phyloP scores from a whole-genome alignment of 768 basidiomycete genomes.

The Lyophyllum atratum region DNA sequence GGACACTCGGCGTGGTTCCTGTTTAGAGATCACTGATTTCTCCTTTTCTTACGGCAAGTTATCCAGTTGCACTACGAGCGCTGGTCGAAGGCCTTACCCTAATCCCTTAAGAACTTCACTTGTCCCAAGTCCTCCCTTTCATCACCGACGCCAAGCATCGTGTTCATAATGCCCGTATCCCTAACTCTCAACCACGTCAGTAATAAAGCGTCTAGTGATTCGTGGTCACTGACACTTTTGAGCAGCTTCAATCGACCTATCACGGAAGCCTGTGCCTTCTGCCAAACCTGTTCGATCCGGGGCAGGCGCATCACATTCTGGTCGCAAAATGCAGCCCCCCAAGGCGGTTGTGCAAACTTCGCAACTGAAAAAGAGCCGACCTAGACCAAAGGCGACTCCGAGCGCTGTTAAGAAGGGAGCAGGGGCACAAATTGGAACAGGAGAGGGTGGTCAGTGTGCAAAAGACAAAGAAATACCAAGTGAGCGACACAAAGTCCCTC shows the following conservation, averaged over 20 bases:
- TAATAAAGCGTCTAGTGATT: background rate
- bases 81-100: background rate
- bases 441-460: background rate
- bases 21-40: constrained; percentile 17
- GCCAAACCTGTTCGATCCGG: background rate
- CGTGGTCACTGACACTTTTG: background rate
- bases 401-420: background rate
- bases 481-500: background rate
- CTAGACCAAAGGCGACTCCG: background rate
- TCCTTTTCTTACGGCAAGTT: constrained; percentile 17
- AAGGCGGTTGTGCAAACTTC: background rate
- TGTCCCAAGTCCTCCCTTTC: constrained; percentile 1
- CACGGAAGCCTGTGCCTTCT: background rate
- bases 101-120: constrained; percentile 6
- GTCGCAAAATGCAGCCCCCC: background rate
- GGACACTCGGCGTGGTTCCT: constrained; percentile 6
- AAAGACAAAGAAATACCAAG: background rate
- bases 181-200: background rate
- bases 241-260: background rate
- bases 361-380: background rate
- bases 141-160: background rate
- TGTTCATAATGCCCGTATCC: background rate
- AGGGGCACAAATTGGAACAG: background rate
- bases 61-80: background rate
- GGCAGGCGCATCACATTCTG: background rate